A percentile compares a stretch with the other conserved stretches of the same genome.
Evolutionary conservation across 73 alveolate genomes (phyloP).

Genomic region (Blepharisma japonicum): DNA sequence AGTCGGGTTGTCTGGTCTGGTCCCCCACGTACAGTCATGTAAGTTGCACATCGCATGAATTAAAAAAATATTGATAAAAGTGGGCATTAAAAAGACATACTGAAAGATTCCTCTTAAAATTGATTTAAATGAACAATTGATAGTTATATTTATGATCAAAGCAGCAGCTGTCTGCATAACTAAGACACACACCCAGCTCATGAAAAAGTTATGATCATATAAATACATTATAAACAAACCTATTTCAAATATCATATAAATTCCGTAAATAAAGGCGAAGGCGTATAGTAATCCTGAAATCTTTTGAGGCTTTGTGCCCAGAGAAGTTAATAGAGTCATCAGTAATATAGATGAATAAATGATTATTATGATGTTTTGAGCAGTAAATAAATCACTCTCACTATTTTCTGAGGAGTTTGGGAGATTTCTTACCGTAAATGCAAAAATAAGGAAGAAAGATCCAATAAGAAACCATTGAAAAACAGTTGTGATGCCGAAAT

Average conservation of each 20-base stretch:
- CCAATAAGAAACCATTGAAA: slow-evolving; percentile 31
- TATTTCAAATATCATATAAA: neutral
- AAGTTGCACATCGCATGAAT: slow-evolving; percentile 28
- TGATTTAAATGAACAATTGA: neutral
- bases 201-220: too few relatives aligned
- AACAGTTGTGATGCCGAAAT: neutral
- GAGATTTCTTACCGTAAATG: too few relatives aligned
- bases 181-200: too few relatives aligned
- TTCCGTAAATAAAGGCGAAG: neutral
- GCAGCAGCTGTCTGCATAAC: too few relatives aligned
- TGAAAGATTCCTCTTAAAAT: slow-evolving; percentile 2
- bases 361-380: neutral
- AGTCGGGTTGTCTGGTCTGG: slow-evolving; percentile 4
- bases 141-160: neutral
- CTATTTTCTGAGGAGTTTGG: too few relatives aligned
- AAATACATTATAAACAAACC: too few relatives aligned
- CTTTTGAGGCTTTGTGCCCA: neutral
- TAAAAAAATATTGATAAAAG: neutral
- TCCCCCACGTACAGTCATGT: slow-evolving; percentile 32
- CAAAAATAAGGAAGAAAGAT: neutral
- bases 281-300: neutral
- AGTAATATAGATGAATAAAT: neutral
- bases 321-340: slow-evolving; percentile 1
- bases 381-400: too few relatives aligned
- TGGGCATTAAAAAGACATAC: slow-evolving; percentile 26